Percentiles rank a stretch among this genome's conserved stretches.
phyloP scores from a whole-genome alignment of 768 basidiomycete genomes.

The Leccinum uliginosum region DNA sequence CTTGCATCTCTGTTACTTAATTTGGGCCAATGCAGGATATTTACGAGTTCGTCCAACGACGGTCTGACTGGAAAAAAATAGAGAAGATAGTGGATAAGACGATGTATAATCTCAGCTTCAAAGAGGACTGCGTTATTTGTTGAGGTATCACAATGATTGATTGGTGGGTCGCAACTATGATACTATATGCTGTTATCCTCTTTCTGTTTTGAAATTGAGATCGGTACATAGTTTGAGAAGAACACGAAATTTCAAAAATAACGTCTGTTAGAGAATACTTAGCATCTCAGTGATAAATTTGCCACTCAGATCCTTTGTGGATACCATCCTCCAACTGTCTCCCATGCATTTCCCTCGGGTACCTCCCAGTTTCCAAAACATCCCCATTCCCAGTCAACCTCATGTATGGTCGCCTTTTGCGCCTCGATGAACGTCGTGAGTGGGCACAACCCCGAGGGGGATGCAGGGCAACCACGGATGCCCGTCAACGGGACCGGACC shows the following conservation, averaged over 20 bases:
- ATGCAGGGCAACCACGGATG: constrained; percentile 68
- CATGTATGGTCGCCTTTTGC: constrained; percentile 58
- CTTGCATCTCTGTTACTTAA: not conserved
- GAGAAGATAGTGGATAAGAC: constrained; percentile 94
- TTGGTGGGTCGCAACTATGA: not conserved
- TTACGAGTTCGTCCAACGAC: constrained; percentile 92
- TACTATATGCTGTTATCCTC: not conserved
- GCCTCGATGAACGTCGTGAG: constrained; percentile 66
- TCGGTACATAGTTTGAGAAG: not conserved
- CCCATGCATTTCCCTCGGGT: constrained; percentile 62
- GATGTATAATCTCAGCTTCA: constrained; percentile 91
- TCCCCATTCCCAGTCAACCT: constrained; percentile 70
- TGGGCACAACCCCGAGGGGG: constrained; percentile 61
- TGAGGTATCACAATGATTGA: constrained; percentile 9
- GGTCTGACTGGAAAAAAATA: constrained; percentile 98
- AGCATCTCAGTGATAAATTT: not conserved
- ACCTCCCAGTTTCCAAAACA: constrained; percentile 77
- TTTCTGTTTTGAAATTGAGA: not conserved
- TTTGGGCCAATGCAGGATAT: constrained; percentile 53
- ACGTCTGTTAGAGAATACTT: not conserved
- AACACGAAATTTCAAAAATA: not conserved
- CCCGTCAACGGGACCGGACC: constrained; percentile 78
- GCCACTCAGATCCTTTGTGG: constrained; percentile 1
- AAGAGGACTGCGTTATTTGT: constrained; percentile 76
- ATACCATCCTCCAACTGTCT: constrained; percentile 41